Evolutionary conservation across 371 early-diverging fungal genomes (phyloP), one percentile per base, ranked within the genome.

Genomic region (Mortierella polycephala): DNA sequence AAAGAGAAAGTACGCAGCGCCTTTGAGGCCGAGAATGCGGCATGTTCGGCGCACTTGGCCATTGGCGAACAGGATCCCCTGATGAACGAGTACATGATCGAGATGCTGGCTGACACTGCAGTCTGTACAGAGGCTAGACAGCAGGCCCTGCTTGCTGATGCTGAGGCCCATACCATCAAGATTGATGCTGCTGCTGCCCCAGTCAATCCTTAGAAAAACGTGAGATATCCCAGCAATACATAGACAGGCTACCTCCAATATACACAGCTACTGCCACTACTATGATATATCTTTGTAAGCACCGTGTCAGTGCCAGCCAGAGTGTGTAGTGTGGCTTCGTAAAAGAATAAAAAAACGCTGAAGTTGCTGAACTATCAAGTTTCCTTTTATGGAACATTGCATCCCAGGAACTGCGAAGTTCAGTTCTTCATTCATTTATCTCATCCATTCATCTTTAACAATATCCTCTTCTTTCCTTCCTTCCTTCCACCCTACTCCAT

Each of bases 61-160:
- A 51, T 23, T 3, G 69, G 69, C 8, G 75, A 75, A 16, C 75
- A 75, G 42, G 75, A 75, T 21, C 75, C 69, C 37, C 14, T 75
- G 40, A 53, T 64, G 41, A 61, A 69, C 45, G 57, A 65, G 56
- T 75, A 75, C 30, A 40, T 47, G 62, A 69, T 75, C n/a, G 75
- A 64, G 18, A 64, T 52, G 12, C 39, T 65, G 13, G 46, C 50
- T 13, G 60, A 69, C 7, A 39, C 64, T 7, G 65, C 57, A 10
- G 23, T 7, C 5, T 75, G 75, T 51, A 42, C 60, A 9, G 53
- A 60, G 49, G 55, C 55, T 8, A 37, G 61, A 39, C 47, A 67
- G n/a, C 60, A 42, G 12, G 60, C 67, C 14, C 58, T 55, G 16
- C 7, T 46, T 10, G 56, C 40, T 23, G 62, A 50, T 52, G 62